A percentile compares a stretch with the other conserved stretches of the same genome.
Evolutionary conservation across 306 rosid species (phyloP).

Genomic region (Inga oerstediana): DNA sequence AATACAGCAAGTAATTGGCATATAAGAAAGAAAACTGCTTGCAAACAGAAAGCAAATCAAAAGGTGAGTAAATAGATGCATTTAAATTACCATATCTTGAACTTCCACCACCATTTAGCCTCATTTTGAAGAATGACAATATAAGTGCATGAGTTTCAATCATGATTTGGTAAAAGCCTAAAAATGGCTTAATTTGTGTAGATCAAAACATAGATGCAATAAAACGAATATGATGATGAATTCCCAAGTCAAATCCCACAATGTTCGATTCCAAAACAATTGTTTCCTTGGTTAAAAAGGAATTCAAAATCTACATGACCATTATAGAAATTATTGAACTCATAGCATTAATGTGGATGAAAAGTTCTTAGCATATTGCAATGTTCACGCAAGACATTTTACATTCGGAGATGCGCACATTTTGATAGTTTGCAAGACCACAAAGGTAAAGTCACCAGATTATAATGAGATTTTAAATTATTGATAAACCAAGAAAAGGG

Average conservation of each 20-base stretch:
- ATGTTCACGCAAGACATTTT: not conserved
- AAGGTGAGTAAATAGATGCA: conserved; percentile 25
- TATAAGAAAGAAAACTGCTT: conserved; percentile 26
- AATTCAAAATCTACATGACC: not conserved
- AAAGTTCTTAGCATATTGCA: not conserved
- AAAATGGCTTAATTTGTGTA: not conserved
- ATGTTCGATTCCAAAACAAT: not conserved
- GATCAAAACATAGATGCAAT: not conserved
- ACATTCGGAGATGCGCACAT: not conserved
- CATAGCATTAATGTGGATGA: not conserved
- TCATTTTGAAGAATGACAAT: conserved; percentile 6
- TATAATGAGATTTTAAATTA: not conserved
- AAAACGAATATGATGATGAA: not conserved
- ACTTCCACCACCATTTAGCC: not conserved
- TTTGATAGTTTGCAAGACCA: conserved; percentile 13
- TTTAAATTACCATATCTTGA: conserved; percentile 20
- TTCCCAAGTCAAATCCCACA: not conserved
- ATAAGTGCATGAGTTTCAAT: not conserved
- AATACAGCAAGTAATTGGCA: conserved; percentile 30
- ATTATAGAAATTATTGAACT: not conserved
- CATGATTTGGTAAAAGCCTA: not conserved
- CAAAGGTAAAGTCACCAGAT: not conserved
- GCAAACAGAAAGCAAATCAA: conserved; percentile 19
- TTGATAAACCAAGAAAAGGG: conserved; percentile 8
- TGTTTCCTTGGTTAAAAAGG: not conserved